Evolutionary conservation across 805 yeast genomes (phyloP), one percentile per base, ranked within the genome.

Genomic region (Schwanniomyces polymorphus): DNA sequence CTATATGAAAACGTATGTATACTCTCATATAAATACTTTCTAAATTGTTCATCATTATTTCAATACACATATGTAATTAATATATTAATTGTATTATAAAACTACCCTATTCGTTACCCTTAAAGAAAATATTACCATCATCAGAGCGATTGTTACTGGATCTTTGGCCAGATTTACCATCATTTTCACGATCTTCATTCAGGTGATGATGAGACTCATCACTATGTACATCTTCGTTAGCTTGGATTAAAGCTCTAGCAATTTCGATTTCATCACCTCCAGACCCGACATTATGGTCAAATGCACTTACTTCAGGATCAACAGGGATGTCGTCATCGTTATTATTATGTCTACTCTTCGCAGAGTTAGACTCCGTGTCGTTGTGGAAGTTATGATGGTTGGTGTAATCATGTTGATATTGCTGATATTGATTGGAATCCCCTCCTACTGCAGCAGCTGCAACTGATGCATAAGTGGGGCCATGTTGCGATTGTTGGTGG

Each of bases 221-320:
- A 33, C 48, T 50, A 16, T 59, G 60, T 23, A 52, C 69, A 11
- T 58, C 70, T 44, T 73, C 81, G 52, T 76, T 80, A 0, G 86
- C 84, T 50, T 81, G 85, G 42, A 83, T 81, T 54, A 83, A 65
- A 0, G 86, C 88, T 38, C 85, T 67, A 1, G 88, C 88, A 54
- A 83, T 84, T 41, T 81, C 86, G 33, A 82, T 79, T 53, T 81
- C 86, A 42, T 77, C 81, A 5, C 79, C 81, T 6, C 72, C 68
- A 8, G 56, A 65, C 63, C 55, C 72, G 63, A 55, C 71, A 40
- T 67, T 65, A 12, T 65, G 64, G 41, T 70, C 78, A 52, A 75
- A 80, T 0, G 74, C 81, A 37, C 74, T 64, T 5, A 81, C 85
- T 46, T 78, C 82, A 1, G 86, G 85, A 58, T 82, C 86, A 6